Evolutionary conservation across 352 stramenopile species (phyloP).

Genomic region (Globisporangium okanoganense): DNA sequence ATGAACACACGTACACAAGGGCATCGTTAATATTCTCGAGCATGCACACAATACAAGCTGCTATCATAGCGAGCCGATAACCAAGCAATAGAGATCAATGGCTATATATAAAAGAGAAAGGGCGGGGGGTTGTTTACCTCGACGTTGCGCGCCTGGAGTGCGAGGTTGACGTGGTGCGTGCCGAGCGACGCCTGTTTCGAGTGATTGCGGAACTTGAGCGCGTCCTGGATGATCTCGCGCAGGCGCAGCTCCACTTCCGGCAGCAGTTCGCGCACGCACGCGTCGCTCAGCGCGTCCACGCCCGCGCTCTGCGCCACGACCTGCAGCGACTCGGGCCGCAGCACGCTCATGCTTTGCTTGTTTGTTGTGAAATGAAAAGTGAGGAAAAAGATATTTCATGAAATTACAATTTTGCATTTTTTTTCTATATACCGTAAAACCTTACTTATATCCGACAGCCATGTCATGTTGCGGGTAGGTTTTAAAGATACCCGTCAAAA

Average conservation of each 20-base stretch:
- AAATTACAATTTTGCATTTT: too few species aligned
- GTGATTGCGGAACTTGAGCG: slow-evolving; percentile 81
- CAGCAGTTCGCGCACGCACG: slow-evolving; percentile 62
- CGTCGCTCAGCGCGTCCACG: slow-evolving; percentile 63
- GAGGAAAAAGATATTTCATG: too few species aligned
- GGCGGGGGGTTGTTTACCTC: slow-evolving; percentile 31
- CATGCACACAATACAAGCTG: neutral
- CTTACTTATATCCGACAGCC: too few species aligned
- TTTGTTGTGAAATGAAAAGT: neutral
- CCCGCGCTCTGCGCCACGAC: slow-evolving; percentile 74
- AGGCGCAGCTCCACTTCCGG: slow-evolving; percentile 79
- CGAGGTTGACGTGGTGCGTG: slow-evolving; percentile 72
- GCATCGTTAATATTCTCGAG: neutral
- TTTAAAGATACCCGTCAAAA: too few species aligned
- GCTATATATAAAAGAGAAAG: neutral
- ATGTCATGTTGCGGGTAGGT: too few species aligned
- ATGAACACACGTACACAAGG: slow-evolving; percentile 1
- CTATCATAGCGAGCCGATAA: too few species aligned
- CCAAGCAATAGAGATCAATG: too few species aligned
- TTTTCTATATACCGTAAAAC: too few species aligned
- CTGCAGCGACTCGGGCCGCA: slow-evolving; percentile 63
- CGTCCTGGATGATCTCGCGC: slow-evolving; percentile 80
- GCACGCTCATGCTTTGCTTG: slow-evolving; percentile 50
- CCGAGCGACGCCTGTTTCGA: slow-evolving; percentile 54
- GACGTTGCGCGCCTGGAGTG: slow-evolving; percentile 63